Base-by-base conservation (phyloP, 129 eudicot species). In the Flaveria trinervia region DNA sequence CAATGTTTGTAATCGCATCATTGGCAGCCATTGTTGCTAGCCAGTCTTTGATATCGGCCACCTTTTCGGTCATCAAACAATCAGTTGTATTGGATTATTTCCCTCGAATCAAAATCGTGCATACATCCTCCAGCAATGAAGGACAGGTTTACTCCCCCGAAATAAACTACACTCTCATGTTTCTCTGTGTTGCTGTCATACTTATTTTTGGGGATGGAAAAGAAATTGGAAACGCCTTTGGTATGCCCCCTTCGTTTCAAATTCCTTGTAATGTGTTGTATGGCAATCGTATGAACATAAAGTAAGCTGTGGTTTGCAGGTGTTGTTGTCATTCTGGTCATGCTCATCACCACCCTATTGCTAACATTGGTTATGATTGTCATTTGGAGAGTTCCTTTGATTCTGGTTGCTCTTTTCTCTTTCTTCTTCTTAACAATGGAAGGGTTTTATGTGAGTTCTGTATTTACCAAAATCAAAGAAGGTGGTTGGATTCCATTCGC, bases 401-500 rank as follows among this genome's bases (percentile, higher is more conserved):
- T 85, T 75, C 79, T 83, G 6, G 86, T 79, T 3, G 73, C 78
- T 33, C 83, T 89, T 13, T 89, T 82, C 80, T 75, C 81, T 57
- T 30, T 78, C 1, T 39, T 78, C 55, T 89, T 89, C 55, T 75
- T 89, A n/a, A 74, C 77, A 28, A 80, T 85, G 82, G 96, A 89
- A 73, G 78, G 85, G 28, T 62, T 89, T 30, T 89, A 87, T 36
- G 83, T 83, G 51, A 87, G 88, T 28, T 88, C 96, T 13, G 82
- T 89, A 26, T 81, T 85, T 44, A 89, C 86, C 67, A 89, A 89
- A 81, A 74, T 89, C 41, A 81, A 77, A 49, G 83, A 89, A 73
- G 96, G 96, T 12, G 96, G 96, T 60, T 89, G 92, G 96, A 87
- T 89, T 22, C 96, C 96, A n/a, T 89, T 89, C 33, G 92, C 96